phyloP scores from a whole-genome alignment of 169 alveolate species.

The Plasmodium knowlesi region DNA sequence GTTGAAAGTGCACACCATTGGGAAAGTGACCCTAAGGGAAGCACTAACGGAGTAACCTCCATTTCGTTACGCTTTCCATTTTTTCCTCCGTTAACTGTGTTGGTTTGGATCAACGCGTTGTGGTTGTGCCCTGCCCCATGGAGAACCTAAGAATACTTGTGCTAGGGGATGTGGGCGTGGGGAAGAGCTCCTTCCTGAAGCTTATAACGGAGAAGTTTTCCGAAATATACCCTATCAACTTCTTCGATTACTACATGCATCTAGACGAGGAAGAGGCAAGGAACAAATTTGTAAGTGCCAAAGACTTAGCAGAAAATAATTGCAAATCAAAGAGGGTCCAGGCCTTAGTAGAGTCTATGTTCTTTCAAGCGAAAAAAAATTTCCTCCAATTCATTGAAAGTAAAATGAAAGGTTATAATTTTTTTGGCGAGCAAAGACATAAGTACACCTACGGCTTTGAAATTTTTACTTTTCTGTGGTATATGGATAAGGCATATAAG shows the following conservation, averaged over 20 bases:
- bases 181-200: slow-evolving; percentile 66
- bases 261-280: slow-evolving; percentile 28
- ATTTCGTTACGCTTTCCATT: too few species aligned
- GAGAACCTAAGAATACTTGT: slow-evolving; percentile 46
- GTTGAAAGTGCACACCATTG: background rate
- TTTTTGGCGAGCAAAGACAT: slow-evolving; percentile 51
- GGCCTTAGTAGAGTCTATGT: slow-evolving; percentile 32
- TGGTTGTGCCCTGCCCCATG: background rate
- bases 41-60: background rate
- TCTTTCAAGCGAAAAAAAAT: slow-evolving; percentile 67
- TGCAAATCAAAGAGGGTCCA: slow-evolving; percentile 28
- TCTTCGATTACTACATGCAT: slow-evolving; percentile 40
- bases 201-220: slow-evolving; percentile 33
- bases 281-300: slow-evolving; percentile 12
- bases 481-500: slow-evolving; percentile 38
- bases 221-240: slow-evolving; percentile 59
- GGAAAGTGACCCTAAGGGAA: background rate
- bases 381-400: slow-evolving; percentile 48
- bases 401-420: slow-evolving; percentile 26
- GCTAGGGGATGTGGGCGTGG: slow-evolving; percentile 70
- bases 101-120: too few species aligned
- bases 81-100: background rate
- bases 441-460: slow-evolving; percentile 69
- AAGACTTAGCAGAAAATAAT: slow-evolving; percentile 54
- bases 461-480: slow-evolving; percentile 49